Evolutionary conservation across 345 rosid species (phyloP).

Genomic region (Boechera divaricarpa): DNA sequence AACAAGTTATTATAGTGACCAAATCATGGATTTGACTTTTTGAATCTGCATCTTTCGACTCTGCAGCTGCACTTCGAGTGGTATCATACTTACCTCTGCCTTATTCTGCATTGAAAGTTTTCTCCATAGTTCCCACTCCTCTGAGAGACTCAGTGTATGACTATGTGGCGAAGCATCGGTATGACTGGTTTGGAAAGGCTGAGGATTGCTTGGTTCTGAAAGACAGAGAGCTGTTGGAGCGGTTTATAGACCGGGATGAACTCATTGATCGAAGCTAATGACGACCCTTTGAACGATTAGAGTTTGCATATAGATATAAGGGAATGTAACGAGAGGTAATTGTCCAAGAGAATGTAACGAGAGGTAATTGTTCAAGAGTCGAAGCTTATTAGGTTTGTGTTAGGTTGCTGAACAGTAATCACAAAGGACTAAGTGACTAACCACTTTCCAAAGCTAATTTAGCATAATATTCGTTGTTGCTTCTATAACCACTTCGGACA

Average conservation of each 20-base stretch:
- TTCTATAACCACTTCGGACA: background rate
- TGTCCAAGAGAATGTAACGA: background rate
- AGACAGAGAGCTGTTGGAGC: slow-evolving; percentile 70
- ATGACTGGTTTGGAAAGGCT: slow-evolving; percentile 79
- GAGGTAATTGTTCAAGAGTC: slow-evolving; percentile 12
- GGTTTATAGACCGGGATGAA: slow-evolving; percentile 85
- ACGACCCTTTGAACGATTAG: background rate
- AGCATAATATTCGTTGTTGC: background rate
- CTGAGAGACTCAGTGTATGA: slow-evolving; percentile 79
- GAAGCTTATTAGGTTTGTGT: background rate
- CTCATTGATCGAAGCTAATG: slow-evolving; percentile 47
- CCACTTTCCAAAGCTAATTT: slow-evolving; percentile 14
- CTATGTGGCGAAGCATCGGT: slow-evolving; percentile 71
- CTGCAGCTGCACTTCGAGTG: slow-evolving; percentile 84
- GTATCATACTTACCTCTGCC: slow-evolving; percentile 78
- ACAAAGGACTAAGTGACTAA: background rate
- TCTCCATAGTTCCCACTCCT: slow-evolving; percentile 69
- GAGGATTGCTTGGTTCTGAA: slow-evolving; percentile 71
- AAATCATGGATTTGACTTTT: slow-evolving; percentile 4
- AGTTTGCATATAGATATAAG: background rate
- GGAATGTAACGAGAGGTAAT: background rate
- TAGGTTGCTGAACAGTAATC: slow-evolving; percentile 9
- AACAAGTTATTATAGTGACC: background rate
- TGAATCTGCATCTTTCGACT: slow-evolving; percentile 12
- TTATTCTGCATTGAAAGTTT: slow-evolving; percentile 66